Evolutionary conservation across 140 eudicot genomes (phyloP), one percentile per base, ranked within the genome.

Genomic region (Stevia rebaudiana): DNA sequence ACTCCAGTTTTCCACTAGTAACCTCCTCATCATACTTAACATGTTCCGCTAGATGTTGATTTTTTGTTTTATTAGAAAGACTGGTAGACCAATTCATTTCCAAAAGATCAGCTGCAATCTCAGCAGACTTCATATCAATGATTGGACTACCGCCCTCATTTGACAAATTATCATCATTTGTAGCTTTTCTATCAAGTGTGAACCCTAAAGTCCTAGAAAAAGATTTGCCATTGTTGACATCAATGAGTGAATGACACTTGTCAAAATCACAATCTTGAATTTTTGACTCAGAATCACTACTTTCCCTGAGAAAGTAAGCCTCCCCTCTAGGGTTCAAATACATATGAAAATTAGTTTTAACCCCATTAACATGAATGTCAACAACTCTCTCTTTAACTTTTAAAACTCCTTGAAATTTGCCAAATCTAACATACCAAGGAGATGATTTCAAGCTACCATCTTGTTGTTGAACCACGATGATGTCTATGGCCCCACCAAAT

Each of bases 341-440:
- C 97, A 90, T 90, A 40, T 80, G 76, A 22, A 90, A 90, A 72
- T 72, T 77, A 10, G 94, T 84, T 53, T 84, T 82, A 36, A 58
- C 86, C 12, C 94, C 95, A 78, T 90, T 87, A 12, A 90, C 94
- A 75, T 68, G 77, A 21, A 90, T 78, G 66, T 61, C 77, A 41
- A 90, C 86, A 43, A 84, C 80, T 68, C 79, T 82, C 78, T 87
- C 95, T 50, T 72, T 80, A 1, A 89, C 79, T 69, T 90, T 90
- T 28, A 90, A 74, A 52, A 86, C 94, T 61, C 97, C 97, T 76
- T 90, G 97, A 79, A 84, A 90, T 62, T 90, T 90, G 23, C 97
- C 97, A 70, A 90, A 90, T 22, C 90, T 77, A 69, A 90, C 90
- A 65, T 90, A 90, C 97, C 97, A 90, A 42, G 97, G 97, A 3